These are phyloP conservation scores for Pedinophyceae sp. DNA, from an alignment of 139 green algal species.

Conservation along the genomic window DNA sequence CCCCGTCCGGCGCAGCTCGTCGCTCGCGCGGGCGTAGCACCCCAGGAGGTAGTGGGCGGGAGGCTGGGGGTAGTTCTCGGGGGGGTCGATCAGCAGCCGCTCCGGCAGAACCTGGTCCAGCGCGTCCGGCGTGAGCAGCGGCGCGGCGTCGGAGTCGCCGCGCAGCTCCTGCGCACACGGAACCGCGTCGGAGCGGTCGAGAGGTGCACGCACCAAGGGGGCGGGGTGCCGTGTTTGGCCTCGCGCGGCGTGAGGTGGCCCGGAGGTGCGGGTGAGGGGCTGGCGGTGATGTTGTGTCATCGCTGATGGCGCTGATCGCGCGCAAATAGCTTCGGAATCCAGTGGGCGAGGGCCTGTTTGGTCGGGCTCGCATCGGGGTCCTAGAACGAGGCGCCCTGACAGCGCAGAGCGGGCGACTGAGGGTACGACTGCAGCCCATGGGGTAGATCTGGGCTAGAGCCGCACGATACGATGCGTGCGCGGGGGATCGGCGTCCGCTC, in stretches of 20 bases:
- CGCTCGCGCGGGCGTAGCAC: slow-evolving; percentile 29
- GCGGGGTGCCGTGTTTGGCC: background rate
- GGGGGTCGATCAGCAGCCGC: slow-evolving; percentile 45
- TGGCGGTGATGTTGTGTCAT: background rate
- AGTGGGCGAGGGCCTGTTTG: no score
- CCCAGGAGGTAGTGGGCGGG: slow-evolving; percentile 61
- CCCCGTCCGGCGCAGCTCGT: slow-evolving; percentile 6
- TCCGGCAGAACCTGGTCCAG: slow-evolving; percentile 55
- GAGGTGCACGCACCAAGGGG: background rate
- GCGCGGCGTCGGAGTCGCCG: background rate
- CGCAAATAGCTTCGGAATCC: background rate
- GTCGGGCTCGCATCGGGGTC: no score
- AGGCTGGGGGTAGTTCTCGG: slow-evolving; percentile 29
- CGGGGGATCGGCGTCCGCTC: no score
- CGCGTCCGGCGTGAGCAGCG: slow-evolving; percentile 25
- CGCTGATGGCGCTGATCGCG: background rate
- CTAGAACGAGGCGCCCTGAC: no score
- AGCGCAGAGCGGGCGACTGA: no score
- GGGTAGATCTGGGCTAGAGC: no score
- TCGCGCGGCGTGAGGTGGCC: background rate
- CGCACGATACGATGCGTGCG: no score
- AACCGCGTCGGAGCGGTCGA: background rate
- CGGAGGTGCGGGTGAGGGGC: no score
- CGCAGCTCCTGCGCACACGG: slow-evolving; percentile 22
- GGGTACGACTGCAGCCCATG: no score